Evolutionary conservation across 176 grass and related monocot species (phyloP).

Genomic region (Calamus simplicifolius): DNA sequence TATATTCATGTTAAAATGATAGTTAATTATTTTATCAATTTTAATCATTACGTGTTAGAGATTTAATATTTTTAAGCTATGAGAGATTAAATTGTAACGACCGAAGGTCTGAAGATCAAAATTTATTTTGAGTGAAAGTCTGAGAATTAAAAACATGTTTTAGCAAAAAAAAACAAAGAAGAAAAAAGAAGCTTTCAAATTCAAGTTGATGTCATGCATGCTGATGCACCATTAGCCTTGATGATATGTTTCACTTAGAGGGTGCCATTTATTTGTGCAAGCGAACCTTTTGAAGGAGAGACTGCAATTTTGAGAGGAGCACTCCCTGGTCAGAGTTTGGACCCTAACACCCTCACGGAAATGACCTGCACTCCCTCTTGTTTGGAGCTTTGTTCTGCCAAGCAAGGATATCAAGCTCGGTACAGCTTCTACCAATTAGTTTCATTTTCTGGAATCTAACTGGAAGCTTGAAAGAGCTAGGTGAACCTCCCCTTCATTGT

Average conservation of each 20-base stretch:
- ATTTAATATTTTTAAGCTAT: no score
- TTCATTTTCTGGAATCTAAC: not conserved
- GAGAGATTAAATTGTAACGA: no score
- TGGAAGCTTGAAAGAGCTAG: conserved; percentile 17
- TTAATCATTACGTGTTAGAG: no score
- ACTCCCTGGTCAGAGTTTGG: not conserved
- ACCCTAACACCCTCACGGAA: conserved; percentile 19
- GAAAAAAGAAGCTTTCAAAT: not conserved
- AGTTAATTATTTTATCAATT: no score
- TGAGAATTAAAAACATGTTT: no score
- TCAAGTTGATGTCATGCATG: no score
- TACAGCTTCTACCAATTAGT: not conserved
- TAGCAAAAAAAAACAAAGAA: no score
- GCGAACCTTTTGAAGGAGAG: conserved; percentile 13
- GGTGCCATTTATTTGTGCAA: conserved; percentile 10
- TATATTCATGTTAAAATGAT: no score
- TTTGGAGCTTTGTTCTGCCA: not conserved
- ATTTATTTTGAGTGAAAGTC: no score
- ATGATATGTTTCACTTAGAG: conserved; percentile 1
- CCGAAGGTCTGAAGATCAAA: no score
- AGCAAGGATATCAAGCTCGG: conserved; percentile 8
- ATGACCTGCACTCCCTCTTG: conserved; percentile 15
- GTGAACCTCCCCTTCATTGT: not conserved
- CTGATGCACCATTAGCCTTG: not conserved
- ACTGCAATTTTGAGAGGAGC: conserved; percentile 15